Evolutionary conservation across 352 stramenopile species (phyloP), one percentile per base, ranked within the genome.

Genomic region (Phytopythium montanum): DNA sequence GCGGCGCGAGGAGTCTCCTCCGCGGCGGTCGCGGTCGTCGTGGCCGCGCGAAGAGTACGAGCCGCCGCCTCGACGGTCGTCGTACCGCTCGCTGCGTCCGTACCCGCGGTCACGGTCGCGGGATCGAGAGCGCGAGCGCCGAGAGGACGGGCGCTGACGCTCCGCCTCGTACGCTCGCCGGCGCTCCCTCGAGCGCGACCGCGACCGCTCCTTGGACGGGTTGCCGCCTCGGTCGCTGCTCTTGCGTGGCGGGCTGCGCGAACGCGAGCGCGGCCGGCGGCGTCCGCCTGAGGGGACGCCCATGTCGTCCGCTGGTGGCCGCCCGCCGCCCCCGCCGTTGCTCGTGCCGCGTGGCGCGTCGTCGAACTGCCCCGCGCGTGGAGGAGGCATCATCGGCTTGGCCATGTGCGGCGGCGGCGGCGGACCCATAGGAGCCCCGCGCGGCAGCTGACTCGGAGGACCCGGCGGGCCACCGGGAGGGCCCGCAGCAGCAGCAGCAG

Each of bases 341-440:
- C 41, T 28, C 34, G 2, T 9, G 13, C 34, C 33, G 51, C 51
- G 38, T 72, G 0, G 69, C 19, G 82, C 80, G 60, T 92, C 78
- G 21, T 92, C 80, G 59, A 92, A 92, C 68, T 92, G 82, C 0
- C 72, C 76, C 8, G 69, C 72, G 34, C 69, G 78, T 18, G 62
- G 63, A 2, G 75, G 68, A 5, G 77, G 67, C 5, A 69, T 61
- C 5, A 69, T 61, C 28, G 69, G 41, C 23, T 28, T 42, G 4
- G 31, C 19, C 13, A 29, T 34, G 23, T 16, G 28, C 0, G 28
- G 50, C 29, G n/a, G 29, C 50, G 29, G 28, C 7, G 31, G 31
- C 10, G 50, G 29, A 0, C 50, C 52, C 52, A 46, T 34, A 13
- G 33, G 21, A 13, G 33, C 21, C 13, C 34, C 59, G 53, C 21